Evolutionary conservation across 1,139 yeast genomes (phyloP).

Genomic region (Yamadazyma conglobata): DNA sequence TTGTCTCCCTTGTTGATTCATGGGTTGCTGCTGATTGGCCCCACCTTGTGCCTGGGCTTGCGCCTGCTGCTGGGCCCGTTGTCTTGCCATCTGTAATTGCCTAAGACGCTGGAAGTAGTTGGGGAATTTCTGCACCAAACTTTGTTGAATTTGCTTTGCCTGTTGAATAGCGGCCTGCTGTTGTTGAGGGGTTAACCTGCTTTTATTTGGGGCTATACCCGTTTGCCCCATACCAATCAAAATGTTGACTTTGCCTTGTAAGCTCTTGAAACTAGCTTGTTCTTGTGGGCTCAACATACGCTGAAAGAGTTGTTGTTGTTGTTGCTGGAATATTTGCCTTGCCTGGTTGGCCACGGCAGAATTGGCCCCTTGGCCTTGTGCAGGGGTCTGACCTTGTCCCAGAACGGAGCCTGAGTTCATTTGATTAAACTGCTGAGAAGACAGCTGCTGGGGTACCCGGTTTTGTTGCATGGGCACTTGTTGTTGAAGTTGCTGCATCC

Average conservation of each 20-base stretch:
- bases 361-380: no score
- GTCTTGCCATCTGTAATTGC: constrained; percentile 40
- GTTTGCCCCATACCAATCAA: constrained; percentile 45
- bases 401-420: no score
- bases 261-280: constrained; percentile 42
- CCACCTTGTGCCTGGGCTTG: constrained; percentile 17
- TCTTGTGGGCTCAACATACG: constrained; percentile 41
- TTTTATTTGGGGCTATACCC: constrained; percentile 44
- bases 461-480: constrained; percentile 18
- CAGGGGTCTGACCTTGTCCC: no score
- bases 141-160: constrained; percentile 43
- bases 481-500: constrained; percentile 24
- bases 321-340: constrained; percentile 30
- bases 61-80: constrained; percentile 29
- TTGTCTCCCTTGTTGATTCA: constrained; percentile 10
- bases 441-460: constrained; percentile 4
- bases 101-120: constrained; percentile 42
- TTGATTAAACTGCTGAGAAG: no score
- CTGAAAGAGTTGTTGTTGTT: constrained; percentile 47
- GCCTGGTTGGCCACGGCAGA: constrained; percentile 2
- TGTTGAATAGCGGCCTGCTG: constrained; percentile 47
- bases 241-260: constrained; percentile 40
- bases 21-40: no score
- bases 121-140: constrained; percentile 42
- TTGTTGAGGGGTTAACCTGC: constrained; percentile 42